phyloP scores from a whole-genome alignment of 2,329 filamentous ascomycete genomes.

The Leptodontidium sp. region DNA sequence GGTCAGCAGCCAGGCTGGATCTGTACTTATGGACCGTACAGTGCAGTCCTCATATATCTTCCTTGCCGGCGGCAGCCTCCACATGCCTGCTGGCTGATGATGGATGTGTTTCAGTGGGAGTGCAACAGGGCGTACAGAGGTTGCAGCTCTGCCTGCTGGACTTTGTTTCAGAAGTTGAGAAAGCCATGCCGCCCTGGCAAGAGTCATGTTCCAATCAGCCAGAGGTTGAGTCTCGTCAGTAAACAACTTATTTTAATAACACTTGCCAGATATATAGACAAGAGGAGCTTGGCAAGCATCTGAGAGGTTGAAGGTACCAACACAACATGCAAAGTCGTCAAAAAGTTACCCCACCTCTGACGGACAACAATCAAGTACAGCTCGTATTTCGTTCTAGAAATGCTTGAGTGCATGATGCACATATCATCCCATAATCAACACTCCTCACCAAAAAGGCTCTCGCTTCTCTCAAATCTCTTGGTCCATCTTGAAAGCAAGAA shows the following conservation, averaged over 20 bases:
- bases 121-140: conserved; percentile 21
- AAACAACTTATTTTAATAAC: conserved; percentile 22
- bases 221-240: conserved; percentile 22
- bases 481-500: conserved; percentile 25
- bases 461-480: not conserved
- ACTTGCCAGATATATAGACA: conserved; percentile 28
- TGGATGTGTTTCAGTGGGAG: conserved; percentile 30
- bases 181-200: conserved; percentile 25
- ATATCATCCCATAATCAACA: conserved; percentile 14
- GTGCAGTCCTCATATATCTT: conserved; percentile 20
- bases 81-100: conserved; percentile 18
- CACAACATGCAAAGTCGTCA: conserved; percentile 18
- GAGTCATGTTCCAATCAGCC: conserved; percentile 32
- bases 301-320: conserved; percentile 15
- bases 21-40: not conserved
- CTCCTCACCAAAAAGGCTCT: not conserved
- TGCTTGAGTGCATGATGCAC: conserved; percentile 21
- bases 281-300: conserved; percentile 12
- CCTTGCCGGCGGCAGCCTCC: conserved; percentile 20
- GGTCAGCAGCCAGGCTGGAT: conserved; percentile 13
- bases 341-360: conserved; percentile 5
- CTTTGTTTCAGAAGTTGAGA: conserved; percentile 36
- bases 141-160: conserved; percentile 37
- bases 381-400: conserved; percentile 14
- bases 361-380: conserved; percentile 4